Base-by-base conservation (phyloP, 2,329 filamentous ascomycete species). In the Microdochium nivale region DNA sequence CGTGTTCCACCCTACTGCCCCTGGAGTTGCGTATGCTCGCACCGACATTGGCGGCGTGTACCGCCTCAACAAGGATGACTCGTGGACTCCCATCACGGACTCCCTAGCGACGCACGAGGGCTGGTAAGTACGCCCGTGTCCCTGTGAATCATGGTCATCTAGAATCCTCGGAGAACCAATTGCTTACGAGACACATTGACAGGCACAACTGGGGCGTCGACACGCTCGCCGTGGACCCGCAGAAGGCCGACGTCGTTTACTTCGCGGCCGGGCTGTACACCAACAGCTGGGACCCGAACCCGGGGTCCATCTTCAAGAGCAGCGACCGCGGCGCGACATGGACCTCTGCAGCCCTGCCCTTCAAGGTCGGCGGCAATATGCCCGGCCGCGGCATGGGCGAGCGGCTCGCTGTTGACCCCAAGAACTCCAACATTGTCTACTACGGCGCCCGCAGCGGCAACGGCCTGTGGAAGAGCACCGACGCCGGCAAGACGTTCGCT, bases 341-440 rank as follows among this genome's bases (percentile, higher is more conserved):
- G 75, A 58, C 66, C 1, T 66, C 70, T 21, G 73, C 75, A 0
- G 65, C 67, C 5, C 67, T 83, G 0, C 70, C 76, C 2, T 83
- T 83, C 68, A 83, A 83, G 60, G 76, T 81, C 47, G 79, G 79
- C 8, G 79, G 79, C 0, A 83, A 83, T 59, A 82, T 81, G 78
- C 79, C 79, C 8, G 80, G 80, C 2, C 73, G 80, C 25, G 80
- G 80, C 8, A 76, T 75, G 63, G 80, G 80, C 16, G 80, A 82
- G 60, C 71, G 79, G 14, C 72, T 83, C 4, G 78, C 77, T 2
- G 72, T 83, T 9, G 79, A 83, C 58, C 79, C 79, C 2, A 72
- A 76, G 47, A 78, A 79, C 57, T 74, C 77, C 35, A 71, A 77
- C 25, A 76, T 81, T 53, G 59, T 83, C 24, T 82, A 78, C 60